A percentile compares a stretch with the other conserved stretches of the same genome.
phyloP scores from a whole-genome alignment of 345 rosid genomes.

The Lepidium aucheri region DNA sequence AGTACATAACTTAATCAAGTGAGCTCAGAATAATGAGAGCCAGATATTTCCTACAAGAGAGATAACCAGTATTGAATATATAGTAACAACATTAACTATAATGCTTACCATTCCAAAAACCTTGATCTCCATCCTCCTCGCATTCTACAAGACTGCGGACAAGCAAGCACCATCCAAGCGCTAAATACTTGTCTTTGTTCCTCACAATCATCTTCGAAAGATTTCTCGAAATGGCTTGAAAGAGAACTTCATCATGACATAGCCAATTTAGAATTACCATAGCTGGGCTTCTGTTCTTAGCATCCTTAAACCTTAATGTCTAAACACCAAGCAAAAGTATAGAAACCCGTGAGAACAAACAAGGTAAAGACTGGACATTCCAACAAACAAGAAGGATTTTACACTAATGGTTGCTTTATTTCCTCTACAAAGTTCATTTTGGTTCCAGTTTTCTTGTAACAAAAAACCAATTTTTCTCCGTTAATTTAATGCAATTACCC shows the following conservation, averaged over 20 bases:
- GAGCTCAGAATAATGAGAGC: not conserved
- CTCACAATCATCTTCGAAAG: slow-evolving; percentile 39
- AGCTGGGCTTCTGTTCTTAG: slow-evolving; percentile 42
- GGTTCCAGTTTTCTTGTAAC: too few relatives aligned
- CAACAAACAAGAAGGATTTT: not conserved
- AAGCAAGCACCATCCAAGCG: slow-evolving; percentile 82
- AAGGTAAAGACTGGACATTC: not conserved
- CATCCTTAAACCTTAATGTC: slow-evolving; percentile 53
- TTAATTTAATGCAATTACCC: too few relatives aligned
- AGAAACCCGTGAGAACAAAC: not conserved
- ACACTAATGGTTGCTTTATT: too few relatives aligned
- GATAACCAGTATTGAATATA: not conserved
- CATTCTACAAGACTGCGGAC: slow-evolving; percentile 53
- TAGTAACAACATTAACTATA: not conserved
- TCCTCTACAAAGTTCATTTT: too few relatives aligned
- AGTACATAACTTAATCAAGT: not conserved
- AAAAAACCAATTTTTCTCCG: too few relatives aligned
- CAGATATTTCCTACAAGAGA: not conserved
- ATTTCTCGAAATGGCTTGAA: slow-evolving; percentile 37
- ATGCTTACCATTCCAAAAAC: slow-evolving; percentile 43
- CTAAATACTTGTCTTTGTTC: slow-evolving; percentile 59
- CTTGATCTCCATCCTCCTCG: slow-evolving; percentile 38
- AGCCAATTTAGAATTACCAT: slow-evolving; percentile 59
- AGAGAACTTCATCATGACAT: slow-evolving; percentile 60
- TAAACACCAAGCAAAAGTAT: slow-evolving; percentile 14